Percentiles rank a stretch among this genome's conserved stretches.
Conservation (phyloP, 805 yeast genomes). For the Hanseniaspora valbyensis region DNA sequence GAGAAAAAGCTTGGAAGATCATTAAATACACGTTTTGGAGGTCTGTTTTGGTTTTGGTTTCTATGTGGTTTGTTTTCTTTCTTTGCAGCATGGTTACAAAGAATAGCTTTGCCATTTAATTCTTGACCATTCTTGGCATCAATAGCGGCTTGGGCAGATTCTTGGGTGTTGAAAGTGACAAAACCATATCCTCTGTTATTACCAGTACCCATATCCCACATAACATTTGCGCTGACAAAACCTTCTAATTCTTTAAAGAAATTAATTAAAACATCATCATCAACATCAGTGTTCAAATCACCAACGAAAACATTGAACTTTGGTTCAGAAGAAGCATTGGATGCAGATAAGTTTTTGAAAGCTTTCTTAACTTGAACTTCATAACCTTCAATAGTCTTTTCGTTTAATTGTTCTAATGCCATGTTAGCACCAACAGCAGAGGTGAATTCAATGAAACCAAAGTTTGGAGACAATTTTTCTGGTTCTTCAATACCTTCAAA, state of each 20-base stretch:
- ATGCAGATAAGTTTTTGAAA: slow-evolving; percentile 59
- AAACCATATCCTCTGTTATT: slow-evolving; percentile 88
- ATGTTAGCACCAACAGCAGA: slow-evolving; percentile 46
- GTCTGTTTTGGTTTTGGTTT: slow-evolving; percentile 21
- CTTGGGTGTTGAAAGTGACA: slow-evolving; percentile 56
- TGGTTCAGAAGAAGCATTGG: slow-evolving; percentile 34
- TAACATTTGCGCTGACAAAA: slow-evolving; percentile 73
- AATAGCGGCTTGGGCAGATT: slow-evolving; percentile 66
- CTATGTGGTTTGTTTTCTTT: slow-evolving; percentile 25
- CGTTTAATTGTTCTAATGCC: slow-evolving; percentile 53
- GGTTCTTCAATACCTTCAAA: slow-evolving; percentile 6
- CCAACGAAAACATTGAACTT: slow-evolving; percentile 73
- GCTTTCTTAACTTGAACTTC: slow-evolving; percentile 71
- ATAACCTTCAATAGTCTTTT: slow-evolving; percentile 42
- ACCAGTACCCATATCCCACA: slow-evolving; percentile 96
- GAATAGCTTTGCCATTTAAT: slow-evolving; percentile 62
- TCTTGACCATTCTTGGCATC: slow-evolving; percentile 61
- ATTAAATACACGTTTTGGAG: slow-evolving; percentile 19
- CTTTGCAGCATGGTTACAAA: slow-evolving; percentile 84
- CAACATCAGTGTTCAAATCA: slow-evolving; percentile 69
- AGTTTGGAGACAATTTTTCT: slow-evolving; percentile 32
- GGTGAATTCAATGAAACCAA: slow-evolving; percentile 72
- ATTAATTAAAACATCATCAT: slow-evolving; percentile 56
- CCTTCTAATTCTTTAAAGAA: slow-evolving; percentile 50
- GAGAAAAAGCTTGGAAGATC: slow-evolving; percentile 15